phyloP scores from a whole-genome alignment of 2,329 filamentous ascomycete species.

The Pezicula neosporulosa region DNA sequence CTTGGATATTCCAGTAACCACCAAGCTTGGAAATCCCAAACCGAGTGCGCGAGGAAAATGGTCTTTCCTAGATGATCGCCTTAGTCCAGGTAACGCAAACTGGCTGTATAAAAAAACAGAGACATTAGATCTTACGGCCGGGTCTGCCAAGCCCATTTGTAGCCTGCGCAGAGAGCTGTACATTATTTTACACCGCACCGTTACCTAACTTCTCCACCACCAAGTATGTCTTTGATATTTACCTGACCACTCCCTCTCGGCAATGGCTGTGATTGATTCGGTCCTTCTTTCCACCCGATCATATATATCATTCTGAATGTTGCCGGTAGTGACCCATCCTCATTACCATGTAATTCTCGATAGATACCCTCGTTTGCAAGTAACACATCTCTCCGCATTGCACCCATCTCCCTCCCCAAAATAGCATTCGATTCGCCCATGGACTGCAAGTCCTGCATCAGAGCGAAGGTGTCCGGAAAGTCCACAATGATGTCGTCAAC shows the following conservation, averaged over 20 bases:
- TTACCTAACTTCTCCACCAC: slow-evolving; percentile 27
- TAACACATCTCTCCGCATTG: slow-evolving; percentile 77
- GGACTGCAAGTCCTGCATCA: slow-evolving; percentile 91
- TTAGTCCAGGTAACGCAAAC: no score
- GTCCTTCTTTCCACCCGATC: slow-evolving; percentile 95
- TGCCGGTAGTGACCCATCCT: slow-evolving; percentile 73
- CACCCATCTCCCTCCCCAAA: slow-evolving; percentile 75
- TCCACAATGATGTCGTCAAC: slow-evolving; percentile 97
- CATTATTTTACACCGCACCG: neutral
- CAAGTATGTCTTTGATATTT: slow-evolving; percentile 81
- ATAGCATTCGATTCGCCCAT: slow-evolving; percentile 97
- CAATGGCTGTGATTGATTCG: slow-evolving; percentile 75
- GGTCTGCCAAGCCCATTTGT: no score
- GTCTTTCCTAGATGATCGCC: no score
- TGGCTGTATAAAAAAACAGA: no score
- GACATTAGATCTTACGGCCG: no score
- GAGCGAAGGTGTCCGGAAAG: slow-evolving; percentile 82
- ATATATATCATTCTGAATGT: slow-evolving; percentile 97
- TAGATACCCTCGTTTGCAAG: slow-evolving; percentile 89
- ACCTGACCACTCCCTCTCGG: slow-evolving; percentile 80
- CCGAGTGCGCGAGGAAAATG: no score
- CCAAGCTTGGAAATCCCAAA: no score
- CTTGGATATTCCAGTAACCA: no score
- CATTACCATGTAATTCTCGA: slow-evolving; percentile 78
- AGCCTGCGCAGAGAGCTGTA: neutral